These are phyloP conservation scores for Rhynchosporium agropyri DNA, from an alignment of 2,329 filamentous ascomycete species.

Conservation along the genomic window DNA sequence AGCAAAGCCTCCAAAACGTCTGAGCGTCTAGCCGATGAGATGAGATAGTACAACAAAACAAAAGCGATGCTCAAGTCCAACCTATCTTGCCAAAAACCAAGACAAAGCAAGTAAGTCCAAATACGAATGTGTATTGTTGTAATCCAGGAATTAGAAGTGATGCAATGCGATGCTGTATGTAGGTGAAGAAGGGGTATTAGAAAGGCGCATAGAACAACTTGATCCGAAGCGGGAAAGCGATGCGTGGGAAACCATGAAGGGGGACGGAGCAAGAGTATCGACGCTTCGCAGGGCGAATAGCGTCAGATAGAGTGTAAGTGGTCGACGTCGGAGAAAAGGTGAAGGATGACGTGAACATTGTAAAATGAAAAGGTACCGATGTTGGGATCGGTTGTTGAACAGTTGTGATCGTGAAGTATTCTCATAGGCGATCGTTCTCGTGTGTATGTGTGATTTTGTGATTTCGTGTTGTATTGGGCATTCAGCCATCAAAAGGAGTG, in stretches of 20 bases:
- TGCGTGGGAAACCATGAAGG: not conserved
- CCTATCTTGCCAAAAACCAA: conserved; percentile 2
- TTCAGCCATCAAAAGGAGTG: conserved; percentile 34
- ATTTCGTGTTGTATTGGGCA: conserved; percentile 23
- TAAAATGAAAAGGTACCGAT: conserved; percentile 17
- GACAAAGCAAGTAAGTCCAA: conserved; percentile 9
- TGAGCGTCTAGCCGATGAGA: conserved; percentile 10
- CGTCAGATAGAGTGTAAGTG: conserved; percentile 9
- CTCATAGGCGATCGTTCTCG: conserved; percentile 35
- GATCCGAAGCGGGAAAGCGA: conserved; percentile 5
- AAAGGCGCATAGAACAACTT: not conserved
- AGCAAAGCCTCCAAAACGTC: not conserved
- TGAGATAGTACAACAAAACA: conserved; percentile 7
- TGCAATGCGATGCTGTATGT: not conserved
- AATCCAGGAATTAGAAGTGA: conserved; percentile 16
- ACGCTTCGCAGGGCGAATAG: conserved; percentile 6
- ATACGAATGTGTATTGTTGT: conserved; percentile 1
- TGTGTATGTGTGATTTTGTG: conserved; percentile 27
- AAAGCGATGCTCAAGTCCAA: not conserved
- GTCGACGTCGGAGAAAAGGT: conserved; percentile 9
- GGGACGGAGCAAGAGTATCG: conserved; percentile 9
- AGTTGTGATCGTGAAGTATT: conserved; percentile 31
- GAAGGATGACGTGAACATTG: conserved; percentile 12
- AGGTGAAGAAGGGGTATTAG: conserved; percentile 1
- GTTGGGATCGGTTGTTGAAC: conserved; percentile 13